Base-by-base conservation (phyloP, 352 stramenopile genomes). In the Peronospora destructor region DNA sequence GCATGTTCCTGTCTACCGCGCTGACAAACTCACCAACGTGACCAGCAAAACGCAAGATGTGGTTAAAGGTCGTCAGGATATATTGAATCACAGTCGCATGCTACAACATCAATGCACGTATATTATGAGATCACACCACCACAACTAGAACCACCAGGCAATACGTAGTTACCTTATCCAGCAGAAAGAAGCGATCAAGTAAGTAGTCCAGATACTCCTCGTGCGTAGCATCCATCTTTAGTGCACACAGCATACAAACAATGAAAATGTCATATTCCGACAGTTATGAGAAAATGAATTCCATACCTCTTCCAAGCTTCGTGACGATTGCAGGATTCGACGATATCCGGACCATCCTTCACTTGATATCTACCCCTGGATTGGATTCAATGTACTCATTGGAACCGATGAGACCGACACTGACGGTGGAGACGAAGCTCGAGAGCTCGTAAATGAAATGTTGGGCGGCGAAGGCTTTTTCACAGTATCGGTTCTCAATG, bases 11-110 rank as follows among this genome's bases (percentile, higher is more conserved):
- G 33, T 82, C 78, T 3, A 86, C 45, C 0, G 49, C 61, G 3
- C 64, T 66, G 17, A 86, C 61, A 21, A 78, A 68, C 41, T 74
- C 73, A 16, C 87, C 65, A 7, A 83, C 60, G 19, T 71, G 67
- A 4, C 53, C 64, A 30, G 84, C 66, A 49, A 76, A 91, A 6
- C 65, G 52, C 45, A 91, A 73, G 21, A 88, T 71, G 25, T 86
- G 75, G 41, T 88, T 85, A 51, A 88, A 84, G 12, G 78, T 83
- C 21, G 68, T 74, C 38, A 87, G 41, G 32, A 86, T 84, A 50
- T 85, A 84, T 47, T 79, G 62, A 25, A 82, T 74, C n/a, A 87
- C 73, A 0, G 61, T 71, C 34, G 68, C 59, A 19, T 89, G 70
- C 75, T 87, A 26, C 5, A 53, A 28, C 21, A 9, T 12, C 10